A percentile compares a stretch with the other conserved stretches of the same genome.
Conservation (phyloP, 192 early-diverging fungal genomes). For the Backusella sp. region DNA sequence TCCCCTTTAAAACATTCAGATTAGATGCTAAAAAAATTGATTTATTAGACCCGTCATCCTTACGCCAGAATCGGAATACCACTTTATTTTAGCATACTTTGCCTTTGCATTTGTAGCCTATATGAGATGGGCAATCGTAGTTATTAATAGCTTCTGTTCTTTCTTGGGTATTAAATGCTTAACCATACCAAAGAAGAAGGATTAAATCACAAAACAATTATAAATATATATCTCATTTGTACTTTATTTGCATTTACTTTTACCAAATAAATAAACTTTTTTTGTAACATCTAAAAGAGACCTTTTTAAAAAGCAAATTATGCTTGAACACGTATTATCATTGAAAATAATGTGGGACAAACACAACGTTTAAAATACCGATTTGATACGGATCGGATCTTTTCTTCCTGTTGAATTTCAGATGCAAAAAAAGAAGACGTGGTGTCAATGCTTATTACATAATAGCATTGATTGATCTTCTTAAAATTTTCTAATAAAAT, state of each 20-base stretch:
- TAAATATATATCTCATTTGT: conserved; percentile 1
- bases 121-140: conserved; percentile 79
- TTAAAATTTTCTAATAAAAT: neutral
- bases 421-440: neutral
- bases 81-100: conserved; percentile 70
- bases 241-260: neutral
- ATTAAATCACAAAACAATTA: neutral
- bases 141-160: conserved; percentile 87
- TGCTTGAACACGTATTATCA: conserved; percentile 2
- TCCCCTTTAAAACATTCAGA: neutral
- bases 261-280: neutral
- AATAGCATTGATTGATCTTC: no score
- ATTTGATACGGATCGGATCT: neutral
- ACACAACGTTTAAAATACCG: neutral
- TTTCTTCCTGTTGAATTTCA: neutral
- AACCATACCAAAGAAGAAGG: conserved; percentile 53
- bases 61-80: conserved; percentile 61
- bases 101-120: conserved; percentile 75
- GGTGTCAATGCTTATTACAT: neutral
- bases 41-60: conserved; percentile 53
- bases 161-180: conserved; percentile 86
- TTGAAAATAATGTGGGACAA: neutral
- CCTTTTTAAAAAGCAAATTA: conserved; percentile 3
- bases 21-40: neutral
- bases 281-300: neutral